Evolutionary conservation across 352 stramenopile species (phyloP).

Genomic region (Albugo laibachii): DNA sequence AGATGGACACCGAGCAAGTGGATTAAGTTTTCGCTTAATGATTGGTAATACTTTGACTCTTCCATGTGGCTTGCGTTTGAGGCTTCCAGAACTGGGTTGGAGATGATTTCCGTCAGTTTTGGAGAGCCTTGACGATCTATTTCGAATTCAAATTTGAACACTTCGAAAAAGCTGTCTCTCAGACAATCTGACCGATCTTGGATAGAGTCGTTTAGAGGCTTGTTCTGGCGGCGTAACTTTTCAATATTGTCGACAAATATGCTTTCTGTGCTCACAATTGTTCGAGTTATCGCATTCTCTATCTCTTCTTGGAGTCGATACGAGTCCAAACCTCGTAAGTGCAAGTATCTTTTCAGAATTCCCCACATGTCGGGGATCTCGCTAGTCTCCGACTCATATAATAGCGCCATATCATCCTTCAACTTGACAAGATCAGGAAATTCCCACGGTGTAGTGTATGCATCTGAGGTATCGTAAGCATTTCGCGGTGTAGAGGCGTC

Average conservation of each 20-base stretch:
- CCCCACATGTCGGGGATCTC: constrained; percentile 12
- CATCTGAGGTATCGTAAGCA: constrained; percentile 45
- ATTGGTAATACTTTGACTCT: constrained; percentile 47
- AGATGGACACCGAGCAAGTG: constrained; percentile 47
- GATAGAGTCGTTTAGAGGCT: not conserved
- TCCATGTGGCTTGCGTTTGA: constrained; percentile 29
- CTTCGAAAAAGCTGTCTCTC: constrained; percentile 80
- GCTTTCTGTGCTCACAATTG: constrained; percentile 31
- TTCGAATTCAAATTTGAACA: constrained; percentile 93
- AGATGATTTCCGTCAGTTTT: constrained; percentile 83
- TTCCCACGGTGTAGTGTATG: constrained; percentile 44
- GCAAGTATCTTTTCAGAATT: constrained; percentile 44
- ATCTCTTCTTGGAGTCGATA: constrained; percentile 40
- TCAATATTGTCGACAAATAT: constrained; percentile 22
- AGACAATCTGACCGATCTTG: constrained; percentile 17
- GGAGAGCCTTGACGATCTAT: constrained; percentile 85
- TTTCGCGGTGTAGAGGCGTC: constrained; percentile 16
- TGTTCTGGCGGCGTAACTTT: constrained; percentile 20
- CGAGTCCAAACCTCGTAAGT: constrained; percentile 32
- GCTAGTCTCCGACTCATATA: constrained; percentile 30
- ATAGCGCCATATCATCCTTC: constrained; percentile 31
- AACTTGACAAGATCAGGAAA: constrained; percentile 33
- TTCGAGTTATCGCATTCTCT: constrained; percentile 34
- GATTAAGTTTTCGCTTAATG: constrained; percentile 37
- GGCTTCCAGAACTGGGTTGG: constrained; percentile 36